These are phyloP conservation scores for Leccinum sublutescens DNA, from an alignment of 768 basidiomycete genomes.

Conservation along the genomic window DNA sequence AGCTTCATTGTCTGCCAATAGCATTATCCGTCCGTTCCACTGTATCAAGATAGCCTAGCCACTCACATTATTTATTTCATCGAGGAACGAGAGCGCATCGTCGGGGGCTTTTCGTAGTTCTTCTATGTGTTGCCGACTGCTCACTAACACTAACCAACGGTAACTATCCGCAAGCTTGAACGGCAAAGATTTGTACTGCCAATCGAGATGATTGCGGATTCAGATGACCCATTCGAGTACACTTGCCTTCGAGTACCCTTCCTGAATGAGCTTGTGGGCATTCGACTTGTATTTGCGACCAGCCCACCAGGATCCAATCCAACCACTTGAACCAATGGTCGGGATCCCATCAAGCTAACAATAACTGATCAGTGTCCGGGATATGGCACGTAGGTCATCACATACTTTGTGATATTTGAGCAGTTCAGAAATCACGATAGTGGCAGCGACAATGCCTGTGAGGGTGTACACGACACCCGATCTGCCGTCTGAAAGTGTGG, in stretches of 20 bases:
- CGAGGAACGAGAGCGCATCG: conserved; percentile 36
- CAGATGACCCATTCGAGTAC: not conserved
- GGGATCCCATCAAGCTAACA: not conserved
- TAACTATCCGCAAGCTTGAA: conserved; percentile 32
- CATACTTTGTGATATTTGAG: conserved; percentile 8
- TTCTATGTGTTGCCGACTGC: conserved; percentile 32
- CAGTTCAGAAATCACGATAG: conserved; percentile 8
- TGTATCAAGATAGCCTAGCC: not conserved
- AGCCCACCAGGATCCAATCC: not conserved
- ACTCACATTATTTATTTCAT: conserved; percentile 37
- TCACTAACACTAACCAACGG: conserved; percentile 42
- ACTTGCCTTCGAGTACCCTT: not conserved
- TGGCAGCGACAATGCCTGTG: conserved; percentile 7
- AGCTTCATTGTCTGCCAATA: conserved; percentile 34
- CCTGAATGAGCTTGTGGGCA: not conserved
- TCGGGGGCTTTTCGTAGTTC: conserved; percentile 43
- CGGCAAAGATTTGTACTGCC: conserved; percentile 27
- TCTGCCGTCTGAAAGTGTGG: conserved; percentile 4
- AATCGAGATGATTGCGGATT: not conserved
- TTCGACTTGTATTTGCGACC: not conserved
- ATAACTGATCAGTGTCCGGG: not conserved
- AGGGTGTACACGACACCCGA: conserved; percentile 6
- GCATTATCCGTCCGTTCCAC: not conserved
- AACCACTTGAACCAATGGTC: not conserved
- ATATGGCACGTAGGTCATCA: not conserved